Evolutionary conservation across 177 flowering plant species (phyloP), one percentile per base, ranked within the genome.

Genomic region (Tripterygium wilfordii): DNA sequence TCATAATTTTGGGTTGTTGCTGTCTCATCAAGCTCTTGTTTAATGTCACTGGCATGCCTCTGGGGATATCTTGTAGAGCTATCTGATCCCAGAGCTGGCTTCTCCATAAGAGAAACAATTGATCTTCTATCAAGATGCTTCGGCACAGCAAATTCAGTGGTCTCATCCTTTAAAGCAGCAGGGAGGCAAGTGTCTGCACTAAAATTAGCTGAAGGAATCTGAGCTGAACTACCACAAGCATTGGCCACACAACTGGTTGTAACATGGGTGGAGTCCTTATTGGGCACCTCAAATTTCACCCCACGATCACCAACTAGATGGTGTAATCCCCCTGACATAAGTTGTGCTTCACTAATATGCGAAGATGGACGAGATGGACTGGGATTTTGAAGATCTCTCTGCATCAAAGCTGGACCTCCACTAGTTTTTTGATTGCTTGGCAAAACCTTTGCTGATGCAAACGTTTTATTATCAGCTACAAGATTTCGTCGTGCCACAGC

Each of bases 161-260:
- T 31, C 19, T 63, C 75, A 30, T 70, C 66, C 64, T 66, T 71
- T 45, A 52, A 30, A 38, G n/a, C 29, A 19, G 61, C 50, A 51
- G 61, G 48, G 20, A 27, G 27, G 21, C 40, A 18, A 57, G 45
- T 17, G 10, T 54, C 30, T 30, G 58, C 36, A 40, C 51, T 39
- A 45, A 37, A 39, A 30, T 58, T 54, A 16, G 8, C 48, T 29
- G 72, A 46, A 51, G 37, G 55, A 41, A 56, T 52, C 38, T 51
- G 52, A 53, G 42, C 40, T 24, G 58, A 42, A 45, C 52, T 54
- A 49, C 68, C 67, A 47, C 37, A 47, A 16, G 56, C 14, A 45
- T 22, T 20, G 45, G 38, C 51, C 39, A 38, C 49, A 54, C 48
- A 35, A 53, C 45, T 60, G n/a, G n/a, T n/a, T n/a, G n/a, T n/a